Base-by-base conservation (phyloP, 1,139 yeast species). In the Geotrichum bryndzae region DNA sequence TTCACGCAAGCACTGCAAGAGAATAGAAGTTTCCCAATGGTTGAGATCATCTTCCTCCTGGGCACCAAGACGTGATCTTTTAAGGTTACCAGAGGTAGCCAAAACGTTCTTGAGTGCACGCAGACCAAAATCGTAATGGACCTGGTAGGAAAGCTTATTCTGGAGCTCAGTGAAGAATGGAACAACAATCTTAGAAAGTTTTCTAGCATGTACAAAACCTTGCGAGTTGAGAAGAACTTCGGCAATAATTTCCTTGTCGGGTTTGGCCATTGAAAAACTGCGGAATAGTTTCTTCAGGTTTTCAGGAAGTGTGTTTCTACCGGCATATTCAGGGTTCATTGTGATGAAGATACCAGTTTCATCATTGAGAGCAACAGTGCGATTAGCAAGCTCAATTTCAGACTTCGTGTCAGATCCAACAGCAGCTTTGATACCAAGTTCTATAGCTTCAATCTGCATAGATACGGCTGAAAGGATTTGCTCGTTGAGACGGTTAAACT, bases 51-150 rank as follows among this genome's bases (percentile, higher is more conserved):
- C 50, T 0, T 54, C 27, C 7, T 38, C 52, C 6, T 58, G 63
- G 5, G 46, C 48, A 15, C 52, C 59, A 3, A 64, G 33, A 18
- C 58, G 57, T 11, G 58, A 50, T 57, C 84, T 71, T 64, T 78
- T 80, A 3, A 84, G 70, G 18, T 71, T 68, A 0, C 94, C 92
- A 68, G 92, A 85, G 61, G 81, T 80, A 3, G 78, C 73, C 53
- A 92, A 73, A 0, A 87, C 84, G 54, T 84, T 80, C 70, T 91
- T 92, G 61, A 92, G 73, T 0, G 96, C 86, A 63, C 97, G 79
- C 53, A 92, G 77, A 0, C 98, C 97, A 79, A 94, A 94, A 69
- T 94, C 97, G 69, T 94, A 94, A 71, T 92, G 98, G 1, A 75
- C 69, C 69, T 90, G 97, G 0, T 66, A 48, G 0, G 90, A 80